Percentiles rank a stretch among this genome's conserved stretches.
Conservation (phyloP, 192 early-diverging fungal genomes). For the Umbelopsis sp. region DNA sequence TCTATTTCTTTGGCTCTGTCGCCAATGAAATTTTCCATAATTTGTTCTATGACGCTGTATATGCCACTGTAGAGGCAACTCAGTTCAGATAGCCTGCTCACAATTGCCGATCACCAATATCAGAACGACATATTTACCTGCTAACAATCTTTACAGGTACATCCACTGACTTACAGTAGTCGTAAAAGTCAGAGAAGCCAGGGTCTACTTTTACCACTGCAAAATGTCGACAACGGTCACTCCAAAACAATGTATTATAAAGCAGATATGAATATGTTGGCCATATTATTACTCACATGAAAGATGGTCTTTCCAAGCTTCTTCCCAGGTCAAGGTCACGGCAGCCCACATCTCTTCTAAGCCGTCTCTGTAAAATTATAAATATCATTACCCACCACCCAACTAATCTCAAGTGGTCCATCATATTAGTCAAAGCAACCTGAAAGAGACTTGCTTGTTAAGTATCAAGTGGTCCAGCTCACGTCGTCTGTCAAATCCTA, state of each 20-base stretch:
- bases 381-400: too few relatives aligned
- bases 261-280: too few relatives aligned
- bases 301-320: slow-evolving; percentile 41
- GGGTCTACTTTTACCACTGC: slow-evolving; percentile 64
- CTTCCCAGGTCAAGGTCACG: slow-evolving; percentile 40
- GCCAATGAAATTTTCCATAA: slow-evolving; percentile 54
- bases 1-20: slow-evolving; percentile 52
- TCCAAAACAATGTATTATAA: too few relatives aligned
- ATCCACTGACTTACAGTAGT: slow-evolving; percentile 46
- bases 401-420: too few relatives aligned
- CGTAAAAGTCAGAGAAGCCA: slow-evolving; percentile 58
- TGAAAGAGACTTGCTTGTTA: slow-evolving; percentile 46
- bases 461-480: slow-evolving; percentile 46
- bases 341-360: slow-evolving; percentile 42
- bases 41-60: slow-evolving; percentile 49
- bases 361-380: slow-evolving; percentile 25
- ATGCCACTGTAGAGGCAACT: slow-evolving; percentile 54
- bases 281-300: slow-evolving; percentile 20
- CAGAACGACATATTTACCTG: slow-evolving; percentile 34
- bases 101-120: neutral
- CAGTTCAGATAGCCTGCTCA: neutral
- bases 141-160: slow-evolving; percentile 70
- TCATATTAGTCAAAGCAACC: slow-evolving; percentile 16
- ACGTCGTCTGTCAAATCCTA: slow-evolving; percentile 44
- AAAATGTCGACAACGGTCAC: too few relatives aligned